A percentile compares a stretch with the other conserved stretches of the same genome.
These are phyloP conservation scores for Diplotaxis tenuifolia DNA, from an alignment of 345 rosid species.

Conservation along the genomic window DNA sequence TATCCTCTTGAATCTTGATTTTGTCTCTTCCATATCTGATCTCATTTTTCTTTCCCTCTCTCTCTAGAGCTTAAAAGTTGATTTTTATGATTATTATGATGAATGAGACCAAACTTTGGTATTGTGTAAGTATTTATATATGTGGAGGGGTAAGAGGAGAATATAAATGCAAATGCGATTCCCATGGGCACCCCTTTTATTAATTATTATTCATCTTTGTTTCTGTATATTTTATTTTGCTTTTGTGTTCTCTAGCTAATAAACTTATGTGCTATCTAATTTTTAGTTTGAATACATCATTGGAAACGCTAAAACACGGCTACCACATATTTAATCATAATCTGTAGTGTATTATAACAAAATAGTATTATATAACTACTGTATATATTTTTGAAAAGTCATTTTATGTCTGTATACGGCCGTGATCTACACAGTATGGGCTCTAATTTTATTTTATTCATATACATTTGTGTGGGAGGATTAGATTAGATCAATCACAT, in stretches of 20 bases:
- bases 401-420: conserved; percentile 34
- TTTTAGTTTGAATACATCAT: conserved; percentile 29
- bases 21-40: conserved; percentile 48
- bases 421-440: conserved; percentile 4
- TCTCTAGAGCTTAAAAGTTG: conserved; percentile 23
- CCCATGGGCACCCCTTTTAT: conserved; percentile 26
- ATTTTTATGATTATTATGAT: conserved; percentile 34
- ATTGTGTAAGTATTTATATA: conserved; percentile 35
- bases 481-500: conserved; percentile 30
- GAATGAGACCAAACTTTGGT: conserved; percentile 34
- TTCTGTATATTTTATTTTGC: not conserved
- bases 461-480: conserved; percentile 1
- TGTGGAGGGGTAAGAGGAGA: conserved; percentile 12
- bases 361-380: not conserved
- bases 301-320: conserved; percentile 17
- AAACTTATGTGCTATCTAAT: conserved; percentile 2
- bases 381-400: conserved; percentile 26
- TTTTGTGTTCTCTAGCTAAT: conserved; percentile 4
- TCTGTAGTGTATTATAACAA: not conserved
- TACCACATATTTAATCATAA: not conserved
- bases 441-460: conserved; percentile 1
- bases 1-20: conserved; percentile 74
- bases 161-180: conserved; percentile 35
- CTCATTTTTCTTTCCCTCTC: not conserved
- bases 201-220: conserved; percentile 7